These are phyloP conservation scores for Scutellaria barbata DNA, from an alignment of 257 asterid genomes.

Conservation along the genomic window DNA sequence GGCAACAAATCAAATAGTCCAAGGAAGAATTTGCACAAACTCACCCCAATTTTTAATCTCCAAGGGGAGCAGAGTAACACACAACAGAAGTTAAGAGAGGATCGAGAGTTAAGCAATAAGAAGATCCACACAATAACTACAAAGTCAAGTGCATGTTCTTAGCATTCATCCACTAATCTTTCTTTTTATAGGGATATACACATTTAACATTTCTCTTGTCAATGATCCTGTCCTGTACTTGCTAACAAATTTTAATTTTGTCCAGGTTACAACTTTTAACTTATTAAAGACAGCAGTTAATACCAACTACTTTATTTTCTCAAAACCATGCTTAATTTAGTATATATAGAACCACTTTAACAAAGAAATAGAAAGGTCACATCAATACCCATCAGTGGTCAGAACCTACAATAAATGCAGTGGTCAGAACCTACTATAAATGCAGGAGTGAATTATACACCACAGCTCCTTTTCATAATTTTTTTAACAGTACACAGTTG, in stretches of 20 bases:
- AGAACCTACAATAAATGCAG: background rate
- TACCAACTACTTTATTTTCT: background rate
- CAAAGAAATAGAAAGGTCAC: background rate
- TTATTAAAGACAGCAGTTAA: conserved; percentile 7
- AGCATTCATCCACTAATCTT: background rate
- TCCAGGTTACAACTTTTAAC: background rate
- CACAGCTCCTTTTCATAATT: background rate
- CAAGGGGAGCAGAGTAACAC: background rate
- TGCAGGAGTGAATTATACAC: background rate
- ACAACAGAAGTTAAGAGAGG: background rate
- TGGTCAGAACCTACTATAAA: background rate
- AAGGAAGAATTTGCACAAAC: background rate
- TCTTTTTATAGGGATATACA: background rate
- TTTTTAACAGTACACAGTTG: background rate
- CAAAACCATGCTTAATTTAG: background rate
- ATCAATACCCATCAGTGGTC: conserved; percentile 6
- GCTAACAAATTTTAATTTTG: background rate
- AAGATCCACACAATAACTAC: background rate
- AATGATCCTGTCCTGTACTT: background rate
- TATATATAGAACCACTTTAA: background rate
- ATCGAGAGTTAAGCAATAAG: background rate
- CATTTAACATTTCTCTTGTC: background rate
- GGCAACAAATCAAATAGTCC: conserved; percentile 16
- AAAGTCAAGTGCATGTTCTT: background rate
- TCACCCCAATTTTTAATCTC: background rate